Percentiles rank a stretch among this genome's conserved stretches.
phyloP scores from a whole-genome alignment of 129 eudicot species.

The Chrysanthemum lavandulifolium region DNA sequence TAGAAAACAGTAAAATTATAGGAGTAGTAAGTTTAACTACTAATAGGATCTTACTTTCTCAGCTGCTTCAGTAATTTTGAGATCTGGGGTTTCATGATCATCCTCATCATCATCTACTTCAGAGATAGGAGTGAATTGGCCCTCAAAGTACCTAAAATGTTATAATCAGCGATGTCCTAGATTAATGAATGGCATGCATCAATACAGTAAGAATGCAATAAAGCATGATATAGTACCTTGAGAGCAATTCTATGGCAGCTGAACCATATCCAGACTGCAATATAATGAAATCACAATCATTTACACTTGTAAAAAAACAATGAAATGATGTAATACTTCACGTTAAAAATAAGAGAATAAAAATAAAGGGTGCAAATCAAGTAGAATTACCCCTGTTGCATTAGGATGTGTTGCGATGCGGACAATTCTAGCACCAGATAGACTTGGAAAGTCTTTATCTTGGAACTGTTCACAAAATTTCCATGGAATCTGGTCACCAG shows the following conservation, averaged over 20 bases:
- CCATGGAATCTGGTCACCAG: constrained; percentile 99
- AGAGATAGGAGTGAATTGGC: constrained; percentile 75
- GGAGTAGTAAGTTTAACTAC: background rate
- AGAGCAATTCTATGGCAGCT: constrained; percentile 75
- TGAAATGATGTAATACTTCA: background rate
- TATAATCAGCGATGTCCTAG: background rate
- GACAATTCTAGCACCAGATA: constrained; percentile 95
- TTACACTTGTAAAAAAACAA: background rate
- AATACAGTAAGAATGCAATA: background rate
- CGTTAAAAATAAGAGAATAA: background rate
- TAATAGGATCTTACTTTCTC: constrained; percentile 50
- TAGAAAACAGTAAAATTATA: constrained; percentile 14
- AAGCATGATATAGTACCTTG: constrained; percentile 48
- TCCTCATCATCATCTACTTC: constrained; percentile 65
- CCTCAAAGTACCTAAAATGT: constrained; percentile 84
- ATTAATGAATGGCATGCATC: background rate
- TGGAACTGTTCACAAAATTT: constrained; percentile 78
- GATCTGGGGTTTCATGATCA: constrained; percentile 43
- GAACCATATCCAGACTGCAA: constrained; percentile 97
- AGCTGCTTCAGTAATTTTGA: constrained; percentile 68
- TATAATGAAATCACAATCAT: constrained; percentile 15
- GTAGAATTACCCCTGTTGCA: constrained; percentile 72
- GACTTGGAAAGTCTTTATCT: constrained; percentile 89
- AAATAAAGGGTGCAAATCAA: background rate
- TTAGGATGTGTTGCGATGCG: constrained; percentile 97